These are phyloP conservation scores for Vitis hybrid DNA, from an alignment of 177 flowering plant species.

Conservation along the genomic window DNA sequence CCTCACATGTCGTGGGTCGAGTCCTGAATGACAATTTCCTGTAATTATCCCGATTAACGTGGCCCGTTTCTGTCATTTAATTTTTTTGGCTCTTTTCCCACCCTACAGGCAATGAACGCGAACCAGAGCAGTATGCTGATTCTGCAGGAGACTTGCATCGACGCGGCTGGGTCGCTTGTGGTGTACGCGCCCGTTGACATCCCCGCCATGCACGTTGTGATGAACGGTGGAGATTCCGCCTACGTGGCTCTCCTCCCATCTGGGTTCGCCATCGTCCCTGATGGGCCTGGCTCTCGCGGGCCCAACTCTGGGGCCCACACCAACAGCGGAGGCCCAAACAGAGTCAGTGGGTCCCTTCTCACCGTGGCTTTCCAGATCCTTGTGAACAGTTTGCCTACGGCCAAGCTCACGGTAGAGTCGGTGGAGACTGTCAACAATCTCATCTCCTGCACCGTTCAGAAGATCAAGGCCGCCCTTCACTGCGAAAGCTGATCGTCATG, in stretches of 20 bases:
- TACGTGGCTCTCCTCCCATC: constrained; percentile 92
- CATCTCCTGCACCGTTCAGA: constrained; percentile 87
- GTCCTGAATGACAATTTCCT: constrained; percentile 7
- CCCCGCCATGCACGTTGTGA: constrained; percentile 86
- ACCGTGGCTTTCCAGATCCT: constrained; percentile 91
- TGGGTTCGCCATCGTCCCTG: constrained; percentile 79
- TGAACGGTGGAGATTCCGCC: constrained; percentile 92
- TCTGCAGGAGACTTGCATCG: constrained; percentile 87
- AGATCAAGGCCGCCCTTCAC: constrained; percentile 81
- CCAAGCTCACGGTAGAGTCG: constrained; percentile 89
- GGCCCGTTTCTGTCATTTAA: neutral
- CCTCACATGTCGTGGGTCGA: neutral
- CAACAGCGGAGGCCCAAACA: constrained; percentile 20
- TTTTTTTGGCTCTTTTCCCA: neutral
- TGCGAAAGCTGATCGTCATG: constrained; percentile 50
- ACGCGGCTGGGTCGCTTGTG: constrained; percentile 78
- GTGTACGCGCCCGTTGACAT: constrained; percentile 97
- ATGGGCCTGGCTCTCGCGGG: constrained; percentile 53
- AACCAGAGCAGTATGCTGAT: constrained; percentile 89
- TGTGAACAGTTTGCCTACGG: constrained; percentile 74
- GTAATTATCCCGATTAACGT: neutral
- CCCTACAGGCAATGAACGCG: constrained; percentile 65
- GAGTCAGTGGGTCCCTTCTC: constrained; percentile 66
- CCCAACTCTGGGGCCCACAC: neutral
- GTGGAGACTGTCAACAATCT: constrained; percentile 91